These are phyloP conservation scores for Lenwebbia sp. DNA, from an alignment of 345 rosid species.

Conservation along the genomic window DNA sequence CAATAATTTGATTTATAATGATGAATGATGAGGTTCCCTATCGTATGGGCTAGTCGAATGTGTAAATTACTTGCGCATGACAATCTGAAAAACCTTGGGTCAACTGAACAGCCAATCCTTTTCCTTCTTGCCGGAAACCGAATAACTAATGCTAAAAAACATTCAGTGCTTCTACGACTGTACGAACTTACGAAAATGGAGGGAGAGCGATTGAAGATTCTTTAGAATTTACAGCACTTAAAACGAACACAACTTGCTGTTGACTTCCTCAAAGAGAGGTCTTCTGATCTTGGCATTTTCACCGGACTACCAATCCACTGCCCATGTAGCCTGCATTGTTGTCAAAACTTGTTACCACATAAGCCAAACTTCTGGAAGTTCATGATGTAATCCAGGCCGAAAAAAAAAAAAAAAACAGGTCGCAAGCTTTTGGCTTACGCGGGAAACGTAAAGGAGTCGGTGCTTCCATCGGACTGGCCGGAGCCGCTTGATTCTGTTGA, in stretches of 20 bases:
- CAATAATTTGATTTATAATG: not conserved
- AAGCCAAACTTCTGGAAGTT: not conserved
- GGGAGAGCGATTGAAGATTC: not conserved
- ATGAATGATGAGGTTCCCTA: not conserved
- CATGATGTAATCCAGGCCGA: not conserved
- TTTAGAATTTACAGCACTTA: slow-evolving; percentile 51
- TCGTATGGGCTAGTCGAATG: not conserved
- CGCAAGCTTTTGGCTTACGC: slow-evolving; percentile 23
- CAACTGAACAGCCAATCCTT: not conserved
- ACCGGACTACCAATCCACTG: slow-evolving; percentile 71
- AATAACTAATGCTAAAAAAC: not conserved
- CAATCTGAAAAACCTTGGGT: not conserved
- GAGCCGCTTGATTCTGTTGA: slow-evolving; percentile 40
- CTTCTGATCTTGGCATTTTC: slow-evolving; percentile 59
- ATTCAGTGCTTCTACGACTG: not conserved
- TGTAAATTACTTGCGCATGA: not conserved
- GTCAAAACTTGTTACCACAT: not conserved
- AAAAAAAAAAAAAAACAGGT: not conserved
- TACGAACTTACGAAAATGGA: not conserved
- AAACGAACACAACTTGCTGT: slow-evolving; percentile 28
- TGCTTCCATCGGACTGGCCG: slow-evolving; percentile 38
- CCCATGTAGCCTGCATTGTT: slow-evolving; percentile 41
- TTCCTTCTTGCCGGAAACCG: not conserved
- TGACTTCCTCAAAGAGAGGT: slow-evolving; percentile 29
- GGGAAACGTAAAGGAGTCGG: slow-evolving; percentile 68